Evolutionary conservation across 306 rosid genomes (phyloP).

Genomic region (Cicer yamashitae): DNA sequence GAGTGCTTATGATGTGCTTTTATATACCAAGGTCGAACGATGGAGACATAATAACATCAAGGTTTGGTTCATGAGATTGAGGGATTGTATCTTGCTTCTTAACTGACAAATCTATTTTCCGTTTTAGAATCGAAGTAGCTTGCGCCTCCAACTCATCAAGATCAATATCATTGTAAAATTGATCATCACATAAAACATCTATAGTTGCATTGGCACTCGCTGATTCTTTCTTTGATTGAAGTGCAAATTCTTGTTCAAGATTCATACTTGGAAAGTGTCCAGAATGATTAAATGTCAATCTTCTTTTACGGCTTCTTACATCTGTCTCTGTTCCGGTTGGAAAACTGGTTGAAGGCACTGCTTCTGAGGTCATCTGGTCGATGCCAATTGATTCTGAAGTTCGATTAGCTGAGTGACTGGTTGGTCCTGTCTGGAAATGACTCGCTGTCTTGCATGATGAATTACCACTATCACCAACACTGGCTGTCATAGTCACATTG

Average conservation of each 20-base stretch:
- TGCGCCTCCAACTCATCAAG: conserved; percentile 83
- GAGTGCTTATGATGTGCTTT: conserved; percentile 25
- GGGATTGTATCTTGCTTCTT: conserved; percentile 51
- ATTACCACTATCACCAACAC: conserved; percentile 54
- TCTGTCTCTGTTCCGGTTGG: conserved; percentile 41
- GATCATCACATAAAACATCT: conserved; percentile 68
- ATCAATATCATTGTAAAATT: conserved; percentile 69
- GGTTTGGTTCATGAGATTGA: conserved; percentile 45
- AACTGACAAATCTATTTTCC: conserved; percentile 55
- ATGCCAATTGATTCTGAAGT: conserved; percentile 45
- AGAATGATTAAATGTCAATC: conserved; percentile 54
- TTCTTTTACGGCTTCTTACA: conserved; percentile 60
- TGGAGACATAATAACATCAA: conserved; percentile 54
- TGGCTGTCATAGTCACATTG: conserved; percentile 44
- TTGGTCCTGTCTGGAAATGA: conserved; percentile 46
- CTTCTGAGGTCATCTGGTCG: conserved; percentile 50
- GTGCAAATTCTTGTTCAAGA: conserved; percentile 66
- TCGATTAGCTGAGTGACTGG: conserved; percentile 48
- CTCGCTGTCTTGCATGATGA: conserved; percentile 51
- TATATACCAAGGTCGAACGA: conserved; percentile 91
- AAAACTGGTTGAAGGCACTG: conserved; percentile 48
- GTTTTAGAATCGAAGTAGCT: conserved; percentile 71
- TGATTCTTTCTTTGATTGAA: conserved; percentile 55
- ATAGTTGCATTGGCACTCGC: conserved; percentile 36
- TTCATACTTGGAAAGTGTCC: conserved; percentile 63